Conservation (phyloP, 1,139 yeast species). For the Pichia sp. region DNA sequence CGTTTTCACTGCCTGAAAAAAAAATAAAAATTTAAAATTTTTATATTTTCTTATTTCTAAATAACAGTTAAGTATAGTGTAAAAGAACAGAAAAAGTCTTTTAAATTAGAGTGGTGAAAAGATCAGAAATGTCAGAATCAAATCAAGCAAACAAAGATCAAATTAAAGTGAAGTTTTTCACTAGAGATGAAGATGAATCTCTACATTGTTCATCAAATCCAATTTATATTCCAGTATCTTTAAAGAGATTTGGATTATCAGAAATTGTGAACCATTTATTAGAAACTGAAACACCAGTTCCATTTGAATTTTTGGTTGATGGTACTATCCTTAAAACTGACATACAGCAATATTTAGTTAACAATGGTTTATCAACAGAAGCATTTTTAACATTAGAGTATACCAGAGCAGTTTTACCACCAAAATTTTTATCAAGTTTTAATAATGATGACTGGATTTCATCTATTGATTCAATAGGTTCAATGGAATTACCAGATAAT, state of each 20-base stretch:
- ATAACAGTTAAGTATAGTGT: no score
- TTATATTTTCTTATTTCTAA: no score
- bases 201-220: constrained; percentile 77
- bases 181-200: constrained; percentile 74
- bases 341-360: constrained; percentile 67
- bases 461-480: constrained; percentile 48
- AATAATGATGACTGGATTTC: constrained; percentile 96
- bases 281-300: constrained; percentile 55
- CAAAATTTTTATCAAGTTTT: constrained; percentile 81
- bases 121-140: constrained; percentile 8
- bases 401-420: constrained; percentile 89
- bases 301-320: constrained; percentile 87
- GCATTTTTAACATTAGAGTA: constrained; percentile 76
- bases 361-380: constrained; percentile 78
- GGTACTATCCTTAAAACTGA: constrained; percentile 75
- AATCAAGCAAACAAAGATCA: constrained; percentile 29
- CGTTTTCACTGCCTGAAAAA: constrained; percentile 7
- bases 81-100: no score
- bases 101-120: no score
- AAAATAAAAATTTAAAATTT: constrained; percentile 1
- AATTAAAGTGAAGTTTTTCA: constrained; percentile 74
- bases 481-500: constrained; percentile 27
- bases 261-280: constrained; percentile 91
- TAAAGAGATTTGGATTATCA: constrained; percentile 86
- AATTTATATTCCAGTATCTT: constrained; percentile 74